Evolutionary conservation across 2,329 filamentous ascomycete genomes (phyloP).

Genomic region (Cadophora malorum): DNA sequence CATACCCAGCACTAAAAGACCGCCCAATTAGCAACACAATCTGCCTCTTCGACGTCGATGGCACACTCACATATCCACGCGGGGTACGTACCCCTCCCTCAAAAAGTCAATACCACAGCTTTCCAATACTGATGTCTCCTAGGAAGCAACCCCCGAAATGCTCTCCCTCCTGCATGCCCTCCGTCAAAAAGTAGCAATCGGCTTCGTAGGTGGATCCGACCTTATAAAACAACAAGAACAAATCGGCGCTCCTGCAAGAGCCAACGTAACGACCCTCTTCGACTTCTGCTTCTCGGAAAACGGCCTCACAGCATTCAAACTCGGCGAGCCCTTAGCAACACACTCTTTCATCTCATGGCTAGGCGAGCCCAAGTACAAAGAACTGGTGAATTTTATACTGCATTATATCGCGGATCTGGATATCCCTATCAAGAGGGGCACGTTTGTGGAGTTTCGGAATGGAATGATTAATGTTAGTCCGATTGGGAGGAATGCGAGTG

Average conservation of each 20-base stretch:
- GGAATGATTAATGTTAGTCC: conserved; percentile 90
- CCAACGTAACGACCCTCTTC: conserved; percentile 82
- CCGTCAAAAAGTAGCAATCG: conserved; percentile 87
- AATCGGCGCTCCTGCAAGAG: conserved; percentile 70
- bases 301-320: conserved; percentile 87
- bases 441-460: conserved; percentile 88
- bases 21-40: conserved; percentile 93
- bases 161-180: conserved; percentile 79
- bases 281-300: conserved; percentile 99
- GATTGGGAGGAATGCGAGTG: conserved; percentile 84
- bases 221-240: conserved; percentile 96
- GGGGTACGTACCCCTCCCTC: conserved; percentile 59
- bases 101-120: conserved; percentile 14
- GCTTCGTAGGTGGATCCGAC: conserved; percentile 92
- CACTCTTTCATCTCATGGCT: conserved; percentile 92
- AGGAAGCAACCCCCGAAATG: conserved; percentile 81
- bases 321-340: conserved; percentile 76
- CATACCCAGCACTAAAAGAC: conserved; percentile 73
- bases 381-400: conserved; percentile 76
- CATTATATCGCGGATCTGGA: conserved; percentile 86
- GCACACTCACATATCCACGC: conserved; percentile 84
- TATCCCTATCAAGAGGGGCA: conserved; percentile 82
- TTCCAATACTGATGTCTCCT: background rate
- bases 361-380: conserved; percentile 83
- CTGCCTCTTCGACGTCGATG: conserved; percentile 95